phyloP scores from a whole-genome alignment of 1,284 basidiomycete genomes.

The Gymnopus androsaceus region DNA sequence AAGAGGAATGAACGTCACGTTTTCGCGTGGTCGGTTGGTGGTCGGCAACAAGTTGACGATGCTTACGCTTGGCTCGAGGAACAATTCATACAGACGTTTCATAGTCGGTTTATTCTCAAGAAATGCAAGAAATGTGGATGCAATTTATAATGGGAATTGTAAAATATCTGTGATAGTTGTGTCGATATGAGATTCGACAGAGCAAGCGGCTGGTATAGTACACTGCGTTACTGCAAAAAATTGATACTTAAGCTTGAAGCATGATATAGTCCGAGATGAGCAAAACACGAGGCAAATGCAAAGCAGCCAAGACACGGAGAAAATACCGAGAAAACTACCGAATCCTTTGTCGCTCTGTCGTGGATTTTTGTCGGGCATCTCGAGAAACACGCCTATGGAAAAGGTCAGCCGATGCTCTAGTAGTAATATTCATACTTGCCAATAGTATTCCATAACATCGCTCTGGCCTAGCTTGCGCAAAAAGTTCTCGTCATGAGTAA shows the following conservation, averaged over 20 bases:
- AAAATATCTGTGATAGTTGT: no score
- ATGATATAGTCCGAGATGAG: not conserved
- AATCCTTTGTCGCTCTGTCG: conserved; percentile 70
- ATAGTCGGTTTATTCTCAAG: no score
- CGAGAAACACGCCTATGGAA: conserved; percentile 44
- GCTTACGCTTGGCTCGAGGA: not conserved
- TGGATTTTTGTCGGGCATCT: conserved; percentile 70
- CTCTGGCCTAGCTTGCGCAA: conserved; percentile 80
- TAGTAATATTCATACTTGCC: conserved; percentile 49
- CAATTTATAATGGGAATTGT: no score
- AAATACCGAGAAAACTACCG: conserved; percentile 7
- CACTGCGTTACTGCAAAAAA: no score
- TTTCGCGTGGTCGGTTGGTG: not conserved
- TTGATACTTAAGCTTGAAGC: no score
- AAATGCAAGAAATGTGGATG: no score
- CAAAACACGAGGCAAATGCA: not conserved
- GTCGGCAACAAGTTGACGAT: not conserved
- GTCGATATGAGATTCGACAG: not conserved
- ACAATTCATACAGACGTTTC: no score
- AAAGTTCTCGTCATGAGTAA: conserved; percentile 95
- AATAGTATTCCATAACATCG: conserved; percentile 91
- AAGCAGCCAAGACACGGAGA: not conserved
- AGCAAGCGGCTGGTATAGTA: not conserved
- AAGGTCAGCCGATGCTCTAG: conserved; percentile 12
- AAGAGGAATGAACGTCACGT: conserved; percentile 3